Percentiles rank a stretch among this genome's conserved stretches.
Evolutionary conservation across 352 stramenopile genomes (phyloP).

Genomic region (Globisporangium apiculatum): DNA sequence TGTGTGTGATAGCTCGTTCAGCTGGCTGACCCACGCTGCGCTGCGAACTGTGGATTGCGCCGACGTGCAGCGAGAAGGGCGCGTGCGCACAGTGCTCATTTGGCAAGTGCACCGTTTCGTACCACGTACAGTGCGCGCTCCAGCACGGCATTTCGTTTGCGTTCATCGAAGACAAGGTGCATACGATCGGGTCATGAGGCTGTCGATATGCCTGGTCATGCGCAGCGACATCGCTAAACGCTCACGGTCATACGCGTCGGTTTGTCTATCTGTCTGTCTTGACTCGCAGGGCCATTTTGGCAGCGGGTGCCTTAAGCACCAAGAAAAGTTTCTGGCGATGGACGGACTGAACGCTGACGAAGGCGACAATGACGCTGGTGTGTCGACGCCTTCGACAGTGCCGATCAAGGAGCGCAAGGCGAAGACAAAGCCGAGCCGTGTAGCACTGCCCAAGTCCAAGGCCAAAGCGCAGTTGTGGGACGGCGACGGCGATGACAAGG

Average conservation of each 20-base stretch:
- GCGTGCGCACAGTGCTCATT: constrained; percentile 65
- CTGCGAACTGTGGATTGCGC: no score
- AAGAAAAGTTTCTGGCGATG: constrained; percentile 41
- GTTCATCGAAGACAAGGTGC: constrained; percentile 53
- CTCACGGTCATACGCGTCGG: not conserved
- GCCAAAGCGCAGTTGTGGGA: constrained; percentile 14
- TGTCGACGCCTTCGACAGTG: no score
- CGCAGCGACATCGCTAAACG: not conserved
- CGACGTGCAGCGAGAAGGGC: constrained; percentile 39
- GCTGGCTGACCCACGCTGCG: no score
- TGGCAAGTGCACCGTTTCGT: constrained; percentile 65
- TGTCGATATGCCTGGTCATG: no score
- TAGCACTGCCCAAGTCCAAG: no score
- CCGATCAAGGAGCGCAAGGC: no score
- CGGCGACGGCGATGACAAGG: constrained; percentile 19
- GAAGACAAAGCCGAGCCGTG: no score
- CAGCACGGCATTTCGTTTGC: constrained; percentile 51
- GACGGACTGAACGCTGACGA: constrained; percentile 17
- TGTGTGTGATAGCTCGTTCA: constrained; percentile 1
- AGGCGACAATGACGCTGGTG: constrained; percentile 9
- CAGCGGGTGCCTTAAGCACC: constrained; percentile 53
- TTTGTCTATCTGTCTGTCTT: not conserved
- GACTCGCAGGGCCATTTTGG: constrained; percentile 41
- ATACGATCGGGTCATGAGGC: no score
- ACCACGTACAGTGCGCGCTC: constrained; percentile 64